Conservation (phyloP, 2,329 filamentous ascomycete genomes). For the Sphaerulina populicola region DNA sequence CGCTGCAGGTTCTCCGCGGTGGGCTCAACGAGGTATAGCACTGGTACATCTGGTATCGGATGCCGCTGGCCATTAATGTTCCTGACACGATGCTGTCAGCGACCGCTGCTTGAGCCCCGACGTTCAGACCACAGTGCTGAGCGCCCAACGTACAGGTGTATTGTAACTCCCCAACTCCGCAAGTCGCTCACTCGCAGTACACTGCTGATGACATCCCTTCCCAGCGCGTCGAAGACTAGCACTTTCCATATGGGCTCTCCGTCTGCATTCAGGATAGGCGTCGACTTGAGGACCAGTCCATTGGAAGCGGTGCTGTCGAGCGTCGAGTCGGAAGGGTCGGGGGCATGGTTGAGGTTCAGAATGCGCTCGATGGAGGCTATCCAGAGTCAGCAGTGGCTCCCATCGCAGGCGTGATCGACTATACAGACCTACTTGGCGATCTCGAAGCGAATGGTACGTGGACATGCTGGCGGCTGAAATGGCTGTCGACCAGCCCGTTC, state of each 20-base stretch:
- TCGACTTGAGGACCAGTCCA: constrained; percentile 57
- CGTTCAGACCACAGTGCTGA: constrained; percentile 9
- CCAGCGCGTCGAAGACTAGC: constrained; percentile 84
- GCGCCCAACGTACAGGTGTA: constrained; percentile 64
- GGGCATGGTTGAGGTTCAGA: constrained; percentile 79
- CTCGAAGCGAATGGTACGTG: constrained; percentile 53
- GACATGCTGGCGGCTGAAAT: constrained; percentile 42
- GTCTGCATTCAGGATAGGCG: constrained; percentile 75
- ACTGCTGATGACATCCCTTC: constrained; percentile 92
- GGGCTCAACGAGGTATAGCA: constrained; percentile 92
- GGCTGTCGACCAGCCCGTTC: constrained; percentile 27
- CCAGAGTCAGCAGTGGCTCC: constrained; percentile 7
- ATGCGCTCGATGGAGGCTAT: constrained; percentile 88
- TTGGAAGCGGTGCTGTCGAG: constrained; percentile 55
- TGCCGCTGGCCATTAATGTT: constrained; percentile 75
- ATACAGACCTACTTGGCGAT: constrained; percentile 61
- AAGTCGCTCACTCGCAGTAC: constrained; percentile 90
- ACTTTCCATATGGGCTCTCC: constrained; percentile 97
- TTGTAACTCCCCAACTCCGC: constrained; percentile 86
- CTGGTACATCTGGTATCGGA: constrained; percentile 90
- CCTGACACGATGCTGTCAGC: constrained; percentile 38
- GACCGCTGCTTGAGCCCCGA: constrained; percentile 28
- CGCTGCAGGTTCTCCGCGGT: constrained; percentile 68
- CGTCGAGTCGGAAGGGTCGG: constrained; percentile 48
- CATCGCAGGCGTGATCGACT: constrained; percentile 16